These are phyloP conservation scores for Xylariaceae sp. DNA, from an alignment of 2,329 filamentous ascomycete species.

Conservation along the genomic window DNA sequence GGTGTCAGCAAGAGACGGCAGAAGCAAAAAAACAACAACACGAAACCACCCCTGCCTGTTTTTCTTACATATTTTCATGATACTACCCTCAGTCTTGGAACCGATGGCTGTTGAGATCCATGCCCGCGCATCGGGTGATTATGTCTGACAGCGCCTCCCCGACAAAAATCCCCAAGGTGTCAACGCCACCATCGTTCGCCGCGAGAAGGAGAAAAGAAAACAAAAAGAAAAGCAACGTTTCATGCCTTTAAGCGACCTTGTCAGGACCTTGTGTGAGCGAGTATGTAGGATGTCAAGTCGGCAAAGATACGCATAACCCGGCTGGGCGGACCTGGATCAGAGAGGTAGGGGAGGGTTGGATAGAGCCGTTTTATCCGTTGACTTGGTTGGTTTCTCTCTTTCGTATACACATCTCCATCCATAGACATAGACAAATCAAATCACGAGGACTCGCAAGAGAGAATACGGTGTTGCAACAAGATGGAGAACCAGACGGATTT, in stretches of 20 bases:
- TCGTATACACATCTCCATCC: neutral
- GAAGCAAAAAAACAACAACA: neutral
- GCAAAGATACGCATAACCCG: neutral
- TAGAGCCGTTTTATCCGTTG: constrained; percentile 4
- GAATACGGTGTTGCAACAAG: neutral
- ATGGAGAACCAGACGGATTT: neutral
- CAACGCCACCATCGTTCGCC: constrained; percentile 4
- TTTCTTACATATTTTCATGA: neutral
- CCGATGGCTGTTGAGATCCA: constrained; percentile 15
- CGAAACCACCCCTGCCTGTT: neutral
- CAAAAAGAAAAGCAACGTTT: neutral
- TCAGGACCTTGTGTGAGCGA: too few relatives aligned
- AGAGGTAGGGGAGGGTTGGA: constrained; percentile 1
- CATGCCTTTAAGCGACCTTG: neutral
- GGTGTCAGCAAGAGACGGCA: neutral
- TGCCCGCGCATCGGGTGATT: constrained; percentile 11
- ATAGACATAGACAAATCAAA: neutral
- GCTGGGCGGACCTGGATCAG: neutral
- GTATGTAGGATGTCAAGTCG: neutral
- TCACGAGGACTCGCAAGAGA: neutral
- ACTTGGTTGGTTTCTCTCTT: neutral
- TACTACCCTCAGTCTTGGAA: neutral
- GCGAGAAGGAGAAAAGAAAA: neutral
- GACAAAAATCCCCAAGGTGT: neutral
- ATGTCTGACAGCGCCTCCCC: constrained; percentile 3